Base-by-base conservation (phyloP, 148 eudicot species). In the Oxyria digyna region DNA sequence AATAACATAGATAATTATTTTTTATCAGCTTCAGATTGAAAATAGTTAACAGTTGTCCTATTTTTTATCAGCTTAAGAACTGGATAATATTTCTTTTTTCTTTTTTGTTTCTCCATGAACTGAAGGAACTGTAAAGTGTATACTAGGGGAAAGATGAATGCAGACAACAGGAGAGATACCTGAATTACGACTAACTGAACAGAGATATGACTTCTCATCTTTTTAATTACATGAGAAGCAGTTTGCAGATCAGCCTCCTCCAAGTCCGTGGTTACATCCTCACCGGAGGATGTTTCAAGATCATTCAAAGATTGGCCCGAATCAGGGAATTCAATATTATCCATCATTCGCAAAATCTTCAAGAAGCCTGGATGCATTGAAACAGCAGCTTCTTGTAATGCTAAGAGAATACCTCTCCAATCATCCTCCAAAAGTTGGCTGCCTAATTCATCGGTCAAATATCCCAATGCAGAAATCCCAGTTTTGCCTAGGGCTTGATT, bases 171-270 rank as follows among this genome's bases (percentile, higher is more conserved):
- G 65, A 23, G 59, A 70, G 57, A 72, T 27, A 95, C 99, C 99
- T 95, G 99, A 67, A 87, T 63, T 71, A 95, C 83, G 78, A 87
- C 87, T 69, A 95, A 78, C 75, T 88, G 97, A 67, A 86, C 73
- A 21, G 96, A 75, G 68, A 95, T 80, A 76, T 95, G 91, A 69
- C 78, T 77, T 77, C 89, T 95, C 85, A 91, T 87, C 80, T 97
- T 87, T 72, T 93, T 88, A 42, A 87, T 80, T 68, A 91, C 86
- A 85, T 91, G 89, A 26, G 84, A 81, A 49, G 82, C 89, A 70
- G 91, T 87, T 73, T 91, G 96, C 75, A 88, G 73, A 73, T 81
- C 77, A 66, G 85, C 96, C 74, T 89, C 96, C 72, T 78, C 93
- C 54, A 81, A 55, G 37, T 84, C 81, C 81, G 81, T 74, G 41